phyloP scores from a whole-genome alignment of 306 rosid genomes.

The Quercus mongolica region DNA sequence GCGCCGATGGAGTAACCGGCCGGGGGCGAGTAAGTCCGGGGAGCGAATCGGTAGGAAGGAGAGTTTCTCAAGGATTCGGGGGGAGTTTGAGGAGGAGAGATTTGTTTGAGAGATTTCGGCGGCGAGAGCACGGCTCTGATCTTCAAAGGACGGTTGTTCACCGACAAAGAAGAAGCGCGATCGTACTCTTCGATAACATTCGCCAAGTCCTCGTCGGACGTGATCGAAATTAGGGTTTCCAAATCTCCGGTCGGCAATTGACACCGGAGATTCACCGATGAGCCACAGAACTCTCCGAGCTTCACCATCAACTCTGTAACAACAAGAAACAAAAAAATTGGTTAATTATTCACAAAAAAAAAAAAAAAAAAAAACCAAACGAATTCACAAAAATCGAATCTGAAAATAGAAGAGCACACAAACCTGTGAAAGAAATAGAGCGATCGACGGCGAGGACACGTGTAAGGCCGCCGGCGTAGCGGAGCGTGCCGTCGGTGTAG shows the following conservation, averaged over 20 bases:
- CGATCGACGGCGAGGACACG: constrained; percentile 67
- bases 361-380: background rate
- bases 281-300: constrained; percentile 66
- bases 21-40: constrained; percentile 27
- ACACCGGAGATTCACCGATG: constrained; percentile 52
- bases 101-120: constrained; percentile 37
- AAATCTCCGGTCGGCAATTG: constrained; percentile 72
- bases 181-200: constrained; percentile 65
- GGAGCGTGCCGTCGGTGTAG: constrained; percentile 61
- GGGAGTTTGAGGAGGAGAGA: constrained; percentile 54
- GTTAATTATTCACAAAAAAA: background rate
- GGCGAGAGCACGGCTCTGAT: constrained; percentile 68
- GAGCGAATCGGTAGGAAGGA: constrained; percentile 6
- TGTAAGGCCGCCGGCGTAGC: constrained; percentile 80
- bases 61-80: constrained; percentile 21
- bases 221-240: constrained; percentile 71
- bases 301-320: constrained; percentile 64
- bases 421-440: constrained; percentile 66
- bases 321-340: background rate
- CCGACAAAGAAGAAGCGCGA: constrained; percentile 38
- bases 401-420: background rate
- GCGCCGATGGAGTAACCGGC: constrained; percentile 7
- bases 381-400: background rate
- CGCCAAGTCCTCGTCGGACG: constrained; percentile 65
- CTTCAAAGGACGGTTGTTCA: constrained; percentile 38